Evolutionary conservation across 2,329 filamentous ascomycete genomes (phyloP), one percentile per base, ranked within the genome.

Genomic region (Pochonia chlamydosporia): DNA sequence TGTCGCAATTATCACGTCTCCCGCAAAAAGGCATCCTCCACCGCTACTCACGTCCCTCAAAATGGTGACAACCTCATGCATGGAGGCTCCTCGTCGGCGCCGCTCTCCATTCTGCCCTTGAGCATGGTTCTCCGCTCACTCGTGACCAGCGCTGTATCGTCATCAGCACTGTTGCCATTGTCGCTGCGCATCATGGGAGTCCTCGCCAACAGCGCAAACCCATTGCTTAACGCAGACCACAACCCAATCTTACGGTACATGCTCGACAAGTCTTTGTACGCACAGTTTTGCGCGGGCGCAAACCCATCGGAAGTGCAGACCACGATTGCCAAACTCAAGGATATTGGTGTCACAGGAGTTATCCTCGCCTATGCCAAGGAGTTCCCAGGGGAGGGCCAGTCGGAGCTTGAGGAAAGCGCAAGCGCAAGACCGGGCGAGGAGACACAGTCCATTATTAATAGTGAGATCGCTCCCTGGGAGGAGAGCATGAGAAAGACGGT

Each of bases 261-360:
- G 36, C 72, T 96, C 42, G 89, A 89, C 63, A 79, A 83, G 61
- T 95, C 89, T 0, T 90, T 96, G 58, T 96, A 96, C 63, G 82
- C 82, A 20, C 91, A 96, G 59, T 96, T 95, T 66, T 96, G 91
- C 64, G 89, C 88, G 0, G 91, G 91, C 24, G 86, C 90, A 66
- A 85, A 79, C 42, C 73, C 76, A 0, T 57, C 63, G 2, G 87
- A 96, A 65, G 85, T 95, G 2, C 71, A 73, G 35, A 67, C 63
- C 26, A 90, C 85, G 0, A 79, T 89, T 25, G 61, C 73, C 1
- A 71, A 74, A 2, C 72, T 95, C 9, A 87, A 89, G 63, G 64
- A 72, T 26, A 81, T 92, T 39, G 91, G 91, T 2, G 95, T 89
- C 61, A 80, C 79, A 21, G 91, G 90, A 10, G 86, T 95, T 5